phyloP scores from a whole-genome alignment of 371 early-diverging fungal species.

The Mucor irregularis region DNA sequence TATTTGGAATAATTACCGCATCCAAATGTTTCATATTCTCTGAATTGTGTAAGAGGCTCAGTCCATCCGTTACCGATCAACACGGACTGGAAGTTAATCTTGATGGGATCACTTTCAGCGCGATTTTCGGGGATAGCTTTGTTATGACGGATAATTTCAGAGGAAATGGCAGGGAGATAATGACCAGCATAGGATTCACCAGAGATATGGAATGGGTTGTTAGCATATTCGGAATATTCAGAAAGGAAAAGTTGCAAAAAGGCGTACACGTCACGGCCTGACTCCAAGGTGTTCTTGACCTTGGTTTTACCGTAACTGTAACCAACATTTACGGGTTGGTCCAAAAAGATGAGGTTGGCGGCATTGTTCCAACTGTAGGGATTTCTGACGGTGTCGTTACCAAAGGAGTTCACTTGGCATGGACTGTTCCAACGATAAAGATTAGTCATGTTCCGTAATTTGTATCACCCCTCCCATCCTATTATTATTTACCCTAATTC shows the following conservation, averaged over 20 bases:
- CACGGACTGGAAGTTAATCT: slow-evolving; percentile 64
- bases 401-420: slow-evolving; percentile 61
- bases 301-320: slow-evolving; percentile 72
- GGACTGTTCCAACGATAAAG: slow-evolving; percentile 34
- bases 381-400: slow-evolving; percentile 57
- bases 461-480: background rate
- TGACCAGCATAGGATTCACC: slow-evolving; percentile 77
- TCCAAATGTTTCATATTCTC: slow-evolving; percentile 83
- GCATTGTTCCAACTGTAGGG: slow-evolving; percentile 79
- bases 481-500: slow-evolving; percentile 57
- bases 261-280: slow-evolving; percentile 60
- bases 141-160: slow-evolving; percentile 54
- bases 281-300: slow-evolving; percentile 48
- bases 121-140: background rate
- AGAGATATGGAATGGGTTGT: slow-evolving; percentile 44
- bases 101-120: background rate
- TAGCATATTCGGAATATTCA: slow-evolving; percentile 49
- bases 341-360: slow-evolving; percentile 84
- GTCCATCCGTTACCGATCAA: slow-evolving; percentile 91
- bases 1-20: slow-evolving; percentile 50
- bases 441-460: background rate
- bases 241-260: slow-evolving; percentile 75
- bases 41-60: slow-evolving; percentile 80
- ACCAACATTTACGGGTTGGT: slow-evolving; percentile 82
- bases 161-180: slow-evolving; percentile 78